A percentile compares a stretch with the other conserved stretches of the same genome.
Conservation (phyloP, 768 basidiomycete genomes). For the Rhizopogon vulgaris region DNA sequence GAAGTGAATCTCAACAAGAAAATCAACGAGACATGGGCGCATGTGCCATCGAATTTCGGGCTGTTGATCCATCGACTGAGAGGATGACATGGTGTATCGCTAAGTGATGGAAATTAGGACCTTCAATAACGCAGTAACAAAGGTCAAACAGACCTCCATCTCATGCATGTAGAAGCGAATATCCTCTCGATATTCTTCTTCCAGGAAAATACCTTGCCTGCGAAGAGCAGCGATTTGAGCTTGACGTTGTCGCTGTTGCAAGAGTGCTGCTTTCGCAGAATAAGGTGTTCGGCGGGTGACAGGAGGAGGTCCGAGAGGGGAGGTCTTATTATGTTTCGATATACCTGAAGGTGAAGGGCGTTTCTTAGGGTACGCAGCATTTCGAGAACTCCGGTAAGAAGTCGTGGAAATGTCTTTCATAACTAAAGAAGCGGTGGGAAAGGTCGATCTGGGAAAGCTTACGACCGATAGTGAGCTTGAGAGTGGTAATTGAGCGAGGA, state of each 20-base stretch:
- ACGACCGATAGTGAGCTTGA: constrained; percentile 40
- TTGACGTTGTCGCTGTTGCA: constrained; percentile 64
- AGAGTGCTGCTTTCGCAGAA: constrained; percentile 51
- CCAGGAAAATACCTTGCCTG: constrained; percentile 71
- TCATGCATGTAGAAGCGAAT: constrained; percentile 92
- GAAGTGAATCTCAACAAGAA: constrained; percentile 97
- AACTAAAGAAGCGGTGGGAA: constrained; percentile 25
- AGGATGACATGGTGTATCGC: constrained; percentile 86
- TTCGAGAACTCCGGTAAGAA: constrained; percentile 55
- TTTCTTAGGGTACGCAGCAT: constrained; percentile 74
- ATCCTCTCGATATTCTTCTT: constrained; percentile 94
- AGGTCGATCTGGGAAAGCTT: constrained; percentile 35
- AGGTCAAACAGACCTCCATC: constrained; percentile 80
- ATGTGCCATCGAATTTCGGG: constrained; percentile 99
- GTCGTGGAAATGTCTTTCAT: constrained; percentile 76
- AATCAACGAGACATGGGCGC: constrained; percentile 97
- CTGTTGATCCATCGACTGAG: constrained; percentile 97
- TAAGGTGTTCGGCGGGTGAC: constrained; percentile 58
- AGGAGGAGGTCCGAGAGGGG: constrained; percentile 39
- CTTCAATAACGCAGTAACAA: constrained; percentile 6
- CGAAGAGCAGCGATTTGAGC: constrained; percentile 64
- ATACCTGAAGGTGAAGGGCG: constrained; percentile 80
- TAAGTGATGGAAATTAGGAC: constrained; percentile 21
- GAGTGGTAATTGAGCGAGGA: constrained; percentile 17
- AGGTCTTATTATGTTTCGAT: constrained; percentile 59